Conservation (phyloP, 768 basidiomycete species). For the Tylopilus cervinicoccineus region DNA sequence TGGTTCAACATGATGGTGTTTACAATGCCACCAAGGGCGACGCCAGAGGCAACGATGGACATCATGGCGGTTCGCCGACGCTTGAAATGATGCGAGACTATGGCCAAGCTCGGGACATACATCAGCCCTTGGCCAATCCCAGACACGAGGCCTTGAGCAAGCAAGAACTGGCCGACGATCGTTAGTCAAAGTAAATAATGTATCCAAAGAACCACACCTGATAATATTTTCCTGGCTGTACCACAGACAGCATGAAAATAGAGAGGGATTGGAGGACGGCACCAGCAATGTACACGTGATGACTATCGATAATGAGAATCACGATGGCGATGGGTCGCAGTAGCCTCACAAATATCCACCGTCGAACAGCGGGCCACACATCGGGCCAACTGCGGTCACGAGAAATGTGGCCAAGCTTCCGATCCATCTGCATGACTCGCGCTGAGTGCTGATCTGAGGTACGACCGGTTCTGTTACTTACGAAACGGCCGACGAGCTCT, state of each 20-base stretch:
- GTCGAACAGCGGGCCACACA: constrained; percentile 26
- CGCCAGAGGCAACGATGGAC: constrained; percentile 43
- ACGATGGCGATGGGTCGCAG: too few species aligned
- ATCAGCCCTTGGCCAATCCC: constrained; percentile 43
- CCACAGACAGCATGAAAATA: constrained; percentile 37
- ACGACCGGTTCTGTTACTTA: neutral
- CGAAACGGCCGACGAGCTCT: constrained; percentile 25
- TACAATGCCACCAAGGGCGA: constrained; percentile 50
- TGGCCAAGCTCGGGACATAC: constrained; percentile 40
- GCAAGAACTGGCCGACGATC: constrained; percentile 31
- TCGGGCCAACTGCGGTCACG: constrained; percentile 15
- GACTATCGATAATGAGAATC: neutral
- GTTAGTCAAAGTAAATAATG: neutral
- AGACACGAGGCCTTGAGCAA: constrained; percentile 42
- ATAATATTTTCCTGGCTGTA: constrained; percentile 32
- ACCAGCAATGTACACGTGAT: constrained; percentile 21
- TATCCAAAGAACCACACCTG: constrained; percentile 22
- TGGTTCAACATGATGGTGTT: constrained; percentile 63
- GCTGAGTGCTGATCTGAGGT: neutral
- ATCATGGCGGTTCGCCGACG: constrained; percentile 39
- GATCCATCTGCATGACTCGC: constrained; percentile 21
- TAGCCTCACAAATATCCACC: constrained; percentile 26
- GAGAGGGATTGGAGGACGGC: constrained; percentile 27
- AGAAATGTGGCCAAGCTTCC: constrained; percentile 21
- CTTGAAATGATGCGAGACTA: constrained; percentile 45